phyloP scores from a whole-genome alignment of 2,329 filamentous ascomycete species.

The Diaporthe aspalathi region DNA sequence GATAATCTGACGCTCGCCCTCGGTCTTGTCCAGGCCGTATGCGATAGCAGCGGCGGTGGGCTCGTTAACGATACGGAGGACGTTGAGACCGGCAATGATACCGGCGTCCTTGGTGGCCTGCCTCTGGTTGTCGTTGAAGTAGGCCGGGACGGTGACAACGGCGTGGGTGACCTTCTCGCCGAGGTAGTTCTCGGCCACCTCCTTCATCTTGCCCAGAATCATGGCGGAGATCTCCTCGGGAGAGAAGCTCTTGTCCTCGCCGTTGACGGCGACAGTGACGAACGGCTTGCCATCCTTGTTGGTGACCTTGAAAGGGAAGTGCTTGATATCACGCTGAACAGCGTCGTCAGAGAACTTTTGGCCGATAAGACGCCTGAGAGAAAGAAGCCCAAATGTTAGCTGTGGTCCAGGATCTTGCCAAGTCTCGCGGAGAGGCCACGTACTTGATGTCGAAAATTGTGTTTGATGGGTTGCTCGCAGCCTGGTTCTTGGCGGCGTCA shows the following conservation, averaged over 20 bases:
- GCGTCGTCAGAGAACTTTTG: slow-evolving; percentile 87
- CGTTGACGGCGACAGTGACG: slow-evolving; percentile 78
- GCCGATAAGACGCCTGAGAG: slow-evolving; percentile 79
- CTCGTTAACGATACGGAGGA: slow-evolving; percentile 96
- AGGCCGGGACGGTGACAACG: slow-evolving; percentile 94
- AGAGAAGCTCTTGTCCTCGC: slow-evolving; percentile 77
- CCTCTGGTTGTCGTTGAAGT: slow-evolving; percentile 98
- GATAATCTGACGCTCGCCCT: slow-evolving; percentile 86
- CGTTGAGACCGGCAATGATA: slow-evolving; percentile 90
- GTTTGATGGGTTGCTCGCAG: slow-evolving; percentile 79
- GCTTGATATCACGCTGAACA: slow-evolving; percentile 93
- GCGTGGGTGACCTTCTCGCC: slow-evolving; percentile 87
- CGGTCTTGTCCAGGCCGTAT: slow-evolving; percentile 90
- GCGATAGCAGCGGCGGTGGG: slow-evolving; percentile 95
- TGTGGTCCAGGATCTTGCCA: background rate
- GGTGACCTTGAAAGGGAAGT: slow-evolving; percentile 96
- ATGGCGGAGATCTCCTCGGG: slow-evolving; percentile 85
- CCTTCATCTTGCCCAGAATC: slow-evolving; percentile 87
- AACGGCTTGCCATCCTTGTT: slow-evolving; percentile 91
- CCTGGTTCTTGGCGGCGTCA: slow-evolving; percentile 98
- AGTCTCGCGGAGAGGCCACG: slow-evolving; percentile 51
- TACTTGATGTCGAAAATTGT: slow-evolving; percentile 88
- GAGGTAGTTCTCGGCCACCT: slow-evolving; percentile 81
- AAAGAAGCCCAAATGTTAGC: background rate
- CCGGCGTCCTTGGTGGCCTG: slow-evolving; percentile 97